Base-by-base conservation (phyloP, 208 protist genomes). In the Wallacemonas sp. region DNA sequence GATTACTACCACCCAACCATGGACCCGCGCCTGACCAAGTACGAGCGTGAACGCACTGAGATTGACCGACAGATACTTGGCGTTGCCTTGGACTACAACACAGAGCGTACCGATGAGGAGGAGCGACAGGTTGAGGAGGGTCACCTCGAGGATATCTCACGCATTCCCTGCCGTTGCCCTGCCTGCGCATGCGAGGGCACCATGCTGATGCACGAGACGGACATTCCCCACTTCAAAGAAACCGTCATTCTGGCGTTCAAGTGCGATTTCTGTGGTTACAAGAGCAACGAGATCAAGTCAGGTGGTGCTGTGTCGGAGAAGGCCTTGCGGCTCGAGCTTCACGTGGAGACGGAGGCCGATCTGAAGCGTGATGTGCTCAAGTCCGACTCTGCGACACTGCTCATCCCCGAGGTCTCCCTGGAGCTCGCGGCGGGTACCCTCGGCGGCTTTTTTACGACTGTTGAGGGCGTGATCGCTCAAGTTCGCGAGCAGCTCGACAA, bases 151-250 rank as follows among this genome's bases (percentile, higher is more conserved):
- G 88, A 88, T 19, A 77, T 93, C 27, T 72, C 75, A 22, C 65
- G 75, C 45, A 79, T 97, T 45, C 75, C 76, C 59, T 90, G 77
- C 33, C 75, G 74, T 33, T 97, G 93, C 75, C 80, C 81, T n/a
- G 86, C 86, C 19, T 97, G 93, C 74, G 60, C 70, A 21, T 54
- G 73, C 44, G 45, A 53, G 11, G 91, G 93, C 19, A 61, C 79
- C 26, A 82, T 95, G 41, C 84, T 84, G 59, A 91, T 97, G 77
- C 75, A 97, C 39, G 66, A 94, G 65, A 83, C 81, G 38, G 72
- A 96, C 31, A 98, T 98, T 44, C 97, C 97, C 3, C 87, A 97
- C 70, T 98, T 98, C 80, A 98, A 98, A 64, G 84, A 98, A 58
- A 95, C 93, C 0, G 65, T 98, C 28, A 92, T 98, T 41, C 97